These are phyloP conservation scores for Lipomyces spencermartinsiae DNA, from an alignment of 805 yeast species.

Conservation along the genomic window DNA sequence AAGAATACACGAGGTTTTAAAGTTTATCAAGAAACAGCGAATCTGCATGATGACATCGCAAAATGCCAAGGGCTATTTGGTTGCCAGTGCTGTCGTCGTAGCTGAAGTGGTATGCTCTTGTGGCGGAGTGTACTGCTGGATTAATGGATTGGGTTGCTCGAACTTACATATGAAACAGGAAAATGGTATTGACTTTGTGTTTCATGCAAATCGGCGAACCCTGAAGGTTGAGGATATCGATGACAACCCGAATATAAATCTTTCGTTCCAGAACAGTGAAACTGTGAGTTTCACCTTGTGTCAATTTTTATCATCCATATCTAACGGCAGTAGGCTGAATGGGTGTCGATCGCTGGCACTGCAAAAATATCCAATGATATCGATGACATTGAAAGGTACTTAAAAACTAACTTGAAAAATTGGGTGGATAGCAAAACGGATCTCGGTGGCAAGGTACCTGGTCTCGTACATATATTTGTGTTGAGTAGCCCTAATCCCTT, in stretches of 20 bases:
- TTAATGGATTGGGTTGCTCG: not conserved
- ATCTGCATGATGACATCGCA: conserved; percentile 35
- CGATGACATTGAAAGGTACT: conserved; percentile 17
- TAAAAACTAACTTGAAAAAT: conserved; percentile 22
- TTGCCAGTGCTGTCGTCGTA: conserved; percentile 29
- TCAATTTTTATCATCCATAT: not conserved
- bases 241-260: conserved; percentile 28
- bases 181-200: conserved; percentile 32
- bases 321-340: conserved; percentile 26
- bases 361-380: conserved; percentile 27
- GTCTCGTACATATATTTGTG: not conserved
- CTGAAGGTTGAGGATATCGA: conserved; percentile 30
- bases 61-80: conserved; percentile 27
- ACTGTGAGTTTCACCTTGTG: conserved; percentile 19
- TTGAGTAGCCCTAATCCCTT: not conserved
- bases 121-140: too few relatives aligned
- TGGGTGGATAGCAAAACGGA: conserved; percentile 13
- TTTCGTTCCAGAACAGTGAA: conserved; percentile 32
- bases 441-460: not conserved
- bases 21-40: conserved; percentile 25
- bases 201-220: conserved; percentile 31
- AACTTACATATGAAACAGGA: conserved; percentile 10
- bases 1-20: conserved; percentile 13
- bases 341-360: conserved; percentile 33
- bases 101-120: conserved; percentile 23